phyloP scores from a whole-genome alignment of 345 rosid genomes.

The Capsella bursapastoris region DNA sequence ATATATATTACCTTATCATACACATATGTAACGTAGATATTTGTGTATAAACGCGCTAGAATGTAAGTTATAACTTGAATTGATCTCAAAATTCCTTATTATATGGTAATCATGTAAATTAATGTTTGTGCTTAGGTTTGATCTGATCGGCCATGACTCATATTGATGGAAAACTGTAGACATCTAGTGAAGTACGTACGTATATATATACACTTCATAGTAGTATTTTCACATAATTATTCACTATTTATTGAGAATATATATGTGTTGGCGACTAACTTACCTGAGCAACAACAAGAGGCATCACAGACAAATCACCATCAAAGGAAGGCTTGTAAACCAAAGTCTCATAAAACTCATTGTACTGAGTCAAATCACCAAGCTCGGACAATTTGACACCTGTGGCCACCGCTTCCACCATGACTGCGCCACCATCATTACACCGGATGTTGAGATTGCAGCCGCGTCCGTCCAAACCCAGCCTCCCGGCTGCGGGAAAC shows the following conservation, averaged over 20 bases:
- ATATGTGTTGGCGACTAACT: not conserved
- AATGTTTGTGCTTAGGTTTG: not conserved
- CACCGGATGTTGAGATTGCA: slow-evolving; percentile 62
- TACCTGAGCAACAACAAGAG: slow-evolving; percentile 73
- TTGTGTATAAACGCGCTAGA: not conserved
- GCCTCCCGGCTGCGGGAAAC: slow-evolving; percentile 71
- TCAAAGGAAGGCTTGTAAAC: slow-evolving; percentile 54
- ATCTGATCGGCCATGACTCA: not conserved
- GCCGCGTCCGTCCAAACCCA: slow-evolving; percentile 50
- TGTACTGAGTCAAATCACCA: slow-evolving; percentile 62
- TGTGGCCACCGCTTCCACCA: slow-evolving; percentile 58
- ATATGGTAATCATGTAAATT: not conserved
- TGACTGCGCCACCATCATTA: slow-evolving; percentile 58
- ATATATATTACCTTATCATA: not conserved
- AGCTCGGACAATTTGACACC: slow-evolving; percentile 54
- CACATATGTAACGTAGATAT: not conserved
- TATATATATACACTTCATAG: not conserved
- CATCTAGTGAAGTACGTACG: not conserved
- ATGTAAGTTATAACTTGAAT: not conserved
- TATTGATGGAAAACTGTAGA: slow-evolving; percentile 21
- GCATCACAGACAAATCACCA: slow-evolving; percentile 56
- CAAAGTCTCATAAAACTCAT: slow-evolving; percentile 56
- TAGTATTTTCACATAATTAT: not conserved
- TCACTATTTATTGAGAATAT: not conserved
- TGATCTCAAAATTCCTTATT: not conserved